These are phyloP conservation scores for Hypholoma fasciculare DNA, from an alignment of 768 basidiomycete genomes.

Conservation along the genomic window DNA sequence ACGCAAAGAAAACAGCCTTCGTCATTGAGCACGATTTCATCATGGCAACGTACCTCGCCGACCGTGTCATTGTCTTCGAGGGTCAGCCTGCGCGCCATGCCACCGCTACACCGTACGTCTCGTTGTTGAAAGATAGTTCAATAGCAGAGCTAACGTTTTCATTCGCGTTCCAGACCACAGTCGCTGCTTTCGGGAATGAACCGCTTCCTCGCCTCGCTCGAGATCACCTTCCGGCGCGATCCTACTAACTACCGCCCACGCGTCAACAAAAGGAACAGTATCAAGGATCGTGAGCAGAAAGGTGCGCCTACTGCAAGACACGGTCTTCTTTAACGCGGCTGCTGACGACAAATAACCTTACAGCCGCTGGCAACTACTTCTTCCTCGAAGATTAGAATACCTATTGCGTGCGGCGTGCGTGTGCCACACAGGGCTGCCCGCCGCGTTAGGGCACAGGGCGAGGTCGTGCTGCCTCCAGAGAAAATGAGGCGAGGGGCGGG, in stretches of 20 bases:
- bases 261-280: slow-evolving; percentile 82
- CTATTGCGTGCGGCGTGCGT: neutral
- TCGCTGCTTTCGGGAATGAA: slow-evolving; percentile 97
- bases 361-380: slow-evolving; percentile 86
- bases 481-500: neutral
- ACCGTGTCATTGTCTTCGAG: slow-evolving; percentile 93
- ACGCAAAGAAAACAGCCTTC: slow-evolving; percentile 97
- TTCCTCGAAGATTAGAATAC: slow-evolving; percentile 77
- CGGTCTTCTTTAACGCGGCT: neutral
- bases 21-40: slow-evolving; percentile 99
- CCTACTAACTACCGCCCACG: slow-evolving; percentile 92
- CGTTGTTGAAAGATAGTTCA: neutral
- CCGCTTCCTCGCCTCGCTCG: slow-evolving; percentile 90
- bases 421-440: neutral
- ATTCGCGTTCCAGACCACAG: slow-evolving; percentile 67
- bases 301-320: slow-evolving; percentile 38
- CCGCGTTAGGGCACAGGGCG: neutral
- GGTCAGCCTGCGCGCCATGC: slow-evolving; percentile 85
- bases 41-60: slow-evolving; percentile 99
- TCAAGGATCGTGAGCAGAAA: slow-evolving; percentile 91
- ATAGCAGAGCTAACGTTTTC: neutral
- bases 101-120: slow-evolving; percentile 78
- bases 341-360: slow-evolving; percentile 4
- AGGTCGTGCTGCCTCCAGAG: neutral
- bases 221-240: slow-evolving; percentile 98